These are phyloP conservation scores for Geranium brycei DNA, from an alignment of 345 rosid species.

Conservation along the genomic window DNA sequence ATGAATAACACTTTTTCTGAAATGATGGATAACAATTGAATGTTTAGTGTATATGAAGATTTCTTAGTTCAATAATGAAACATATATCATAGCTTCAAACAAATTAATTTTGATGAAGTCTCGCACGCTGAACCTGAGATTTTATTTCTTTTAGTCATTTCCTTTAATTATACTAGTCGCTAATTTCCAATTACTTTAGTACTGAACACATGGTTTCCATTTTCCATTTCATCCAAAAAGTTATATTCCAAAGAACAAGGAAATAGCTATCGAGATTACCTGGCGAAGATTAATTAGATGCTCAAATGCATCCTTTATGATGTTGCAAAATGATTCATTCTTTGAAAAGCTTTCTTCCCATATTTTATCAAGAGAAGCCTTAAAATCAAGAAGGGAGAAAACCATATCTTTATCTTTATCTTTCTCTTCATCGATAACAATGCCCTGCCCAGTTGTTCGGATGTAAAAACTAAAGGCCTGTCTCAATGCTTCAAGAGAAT, in stretches of 20 bases:
- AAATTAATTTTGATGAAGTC: background rate
- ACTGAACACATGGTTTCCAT: background rate
- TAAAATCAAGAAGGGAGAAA: conserved; percentile 66
- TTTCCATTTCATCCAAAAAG: conserved; percentile 2
- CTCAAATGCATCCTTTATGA: conserved; percentile 92
- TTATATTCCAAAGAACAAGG: background rate
- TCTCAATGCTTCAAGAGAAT: conserved; percentile 70
- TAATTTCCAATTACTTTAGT: background rate
- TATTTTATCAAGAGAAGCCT: conserved; percentile 78
- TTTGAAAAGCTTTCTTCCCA: conserved; percentile 89
- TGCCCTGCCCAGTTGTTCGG: conserved; percentile 70
- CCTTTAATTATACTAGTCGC: background rate
- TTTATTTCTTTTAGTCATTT: background rate
- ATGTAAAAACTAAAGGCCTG: conserved; percentile 70
- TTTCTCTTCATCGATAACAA: conserved; percentile 94
- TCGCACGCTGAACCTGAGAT: background rate
- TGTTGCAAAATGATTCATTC: conserved; percentile 80
- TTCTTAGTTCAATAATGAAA: background rate
- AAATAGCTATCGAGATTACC: conserved; percentile 26
- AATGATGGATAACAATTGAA: no score
- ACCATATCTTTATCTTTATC: conserved; percentile 98
- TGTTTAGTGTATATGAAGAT: background rate
- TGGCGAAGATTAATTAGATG: conserved; percentile 90
- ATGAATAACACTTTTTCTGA: no score
- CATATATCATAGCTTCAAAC: background rate